Percentiles rank a stretch among this genome's conserved stretches.
Evolutionary conservation across 2,329 filamentous ascomycete species (phyloP).

Genomic region (Orbilia brochopaga): DNA sequence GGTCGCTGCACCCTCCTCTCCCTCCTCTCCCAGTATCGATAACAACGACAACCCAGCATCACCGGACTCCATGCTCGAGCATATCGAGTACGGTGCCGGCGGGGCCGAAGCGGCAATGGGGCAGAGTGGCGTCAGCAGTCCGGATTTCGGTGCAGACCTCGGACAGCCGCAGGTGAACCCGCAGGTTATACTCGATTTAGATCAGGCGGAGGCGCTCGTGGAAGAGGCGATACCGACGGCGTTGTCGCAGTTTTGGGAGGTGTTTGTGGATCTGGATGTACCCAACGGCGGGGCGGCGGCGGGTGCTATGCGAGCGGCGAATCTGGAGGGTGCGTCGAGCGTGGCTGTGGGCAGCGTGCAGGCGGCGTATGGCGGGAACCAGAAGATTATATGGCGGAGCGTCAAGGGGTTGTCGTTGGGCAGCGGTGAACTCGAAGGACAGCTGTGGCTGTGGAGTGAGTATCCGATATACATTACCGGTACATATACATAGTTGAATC

Average conservation of each 20-base stretch:
- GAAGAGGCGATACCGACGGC: background rate
- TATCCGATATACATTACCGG: slow-evolving; percentile 10
- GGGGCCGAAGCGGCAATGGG: no score
- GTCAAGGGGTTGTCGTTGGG: slow-evolving; percentile 2
- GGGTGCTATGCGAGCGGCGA: slow-evolving; percentile 17
- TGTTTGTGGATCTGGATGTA: slow-evolving; percentile 13
- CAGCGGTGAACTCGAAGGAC: slow-evolving; percentile 1
- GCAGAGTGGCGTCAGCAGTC: no score
- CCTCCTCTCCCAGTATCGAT: slow-evolving; percentile 7
- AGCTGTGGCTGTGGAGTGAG: slow-evolving; percentile 44
- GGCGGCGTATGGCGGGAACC: slow-evolving; percentile 19
- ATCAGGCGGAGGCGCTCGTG: background rate
- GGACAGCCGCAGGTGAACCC: background rate
- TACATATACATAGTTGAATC: background rate
- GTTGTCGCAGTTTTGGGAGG: slow-evolving; percentile 23
- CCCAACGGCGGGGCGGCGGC: background rate
- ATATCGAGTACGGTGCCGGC: no score
- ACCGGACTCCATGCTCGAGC: no score
- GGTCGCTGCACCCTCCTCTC: background rate
- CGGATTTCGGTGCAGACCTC: background rate
- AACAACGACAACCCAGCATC: background rate
- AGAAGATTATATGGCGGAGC: slow-evolving; percentile 8
- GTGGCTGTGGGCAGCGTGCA: slow-evolving; percentile 2
- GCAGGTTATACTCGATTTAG: slow-evolving; percentile 6
- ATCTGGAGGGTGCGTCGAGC: slow-evolving; percentile 15